Evolutionary conservation across 2,329 filamentous ascomycete species (phyloP), one percentile per base, ranked within the genome.

Genomic region (Fusarium sp.): DNA sequence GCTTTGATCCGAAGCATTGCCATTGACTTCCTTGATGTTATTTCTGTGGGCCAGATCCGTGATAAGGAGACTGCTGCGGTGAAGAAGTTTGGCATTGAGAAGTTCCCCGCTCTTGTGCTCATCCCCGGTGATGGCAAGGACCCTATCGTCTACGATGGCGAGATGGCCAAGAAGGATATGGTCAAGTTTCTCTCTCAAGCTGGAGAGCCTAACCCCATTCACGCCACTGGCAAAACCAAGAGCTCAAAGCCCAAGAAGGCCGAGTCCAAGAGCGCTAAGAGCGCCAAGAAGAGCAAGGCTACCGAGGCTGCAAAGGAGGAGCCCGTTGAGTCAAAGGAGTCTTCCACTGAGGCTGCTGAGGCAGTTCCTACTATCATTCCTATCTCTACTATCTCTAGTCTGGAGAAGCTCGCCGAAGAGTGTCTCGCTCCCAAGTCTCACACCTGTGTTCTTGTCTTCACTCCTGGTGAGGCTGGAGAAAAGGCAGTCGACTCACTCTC

Each of bases 11-110:
- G 93, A 82, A 92, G 94, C 69, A 83, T 98, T 61, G 95, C 96
- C 12, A 94, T 98, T 77, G 96, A 98, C 80, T 99, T 96, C 82
- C 87, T 96, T 33, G 95, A 92, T 41, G 90, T 90, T 63, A 90
- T 98, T 72, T 87, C 89, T 7, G 87, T 99, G 41, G 96, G 91
- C 14, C 96, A 98, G 83, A 89, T 98, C 63, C 90, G 95, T 65
- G 87, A 92, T 84, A 97, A 95, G 83, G 94, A 98, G 82, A 87
- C 87, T 60, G 88, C 87, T 45, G 88, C 92, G 0, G 90, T 94
- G 8, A 88, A 93, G 67, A 89, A 90, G 65, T 98, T 96, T 79
- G 92, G 90, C 45, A 87, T 99, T 69, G 86, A 88, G 22, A 90
- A 92, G 57, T 97, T 94, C 80, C 97, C 96, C 0, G 91, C 92